Conservation (phyloP, 2,329 filamentous ascomycete genomes). For the Ascochyta koolunga region DNA sequence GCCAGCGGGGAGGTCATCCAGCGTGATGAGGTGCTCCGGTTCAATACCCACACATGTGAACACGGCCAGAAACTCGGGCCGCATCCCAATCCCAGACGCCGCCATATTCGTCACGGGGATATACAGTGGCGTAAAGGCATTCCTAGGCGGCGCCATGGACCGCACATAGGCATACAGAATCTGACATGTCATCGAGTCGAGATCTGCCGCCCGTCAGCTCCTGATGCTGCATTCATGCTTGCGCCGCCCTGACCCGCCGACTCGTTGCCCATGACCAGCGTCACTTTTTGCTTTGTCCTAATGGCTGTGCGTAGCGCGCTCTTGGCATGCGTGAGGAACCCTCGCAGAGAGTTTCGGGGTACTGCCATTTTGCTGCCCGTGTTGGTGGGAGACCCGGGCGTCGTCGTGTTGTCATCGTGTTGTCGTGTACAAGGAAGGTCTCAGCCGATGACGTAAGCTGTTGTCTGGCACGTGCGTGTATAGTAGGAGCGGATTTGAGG, state of each 20-base stretch:
- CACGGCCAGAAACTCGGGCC: slow-evolving; percentile 73
- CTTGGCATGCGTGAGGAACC: slow-evolving; percentile 55
- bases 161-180: slow-evolving; percentile 76
- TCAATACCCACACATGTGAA: slow-evolving; percentile 66
- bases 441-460: slow-evolving; percentile 13
- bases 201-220: slow-evolving; percentile 59
- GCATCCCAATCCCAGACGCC: slow-evolving; percentile 70
- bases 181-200: slow-evolving; percentile 79
- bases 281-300: slow-evolving; percentile 49
- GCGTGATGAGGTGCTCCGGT: slow-evolving; percentile 68
- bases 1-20: slow-evolving; percentile 63
- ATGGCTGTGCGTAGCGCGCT: slow-evolving; percentile 50
- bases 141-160: slow-evolving; percentile 59
- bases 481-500: background rate
- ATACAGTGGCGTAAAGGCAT: slow-evolving; percentile 60
- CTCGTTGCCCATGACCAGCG: slow-evolving; percentile 61
- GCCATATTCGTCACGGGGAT: slow-evolving; percentile 77
- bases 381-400: background rate
- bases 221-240: background rate
- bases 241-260: slow-evolving; percentile 51
- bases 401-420: too few relatives aligned
- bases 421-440: too few relatives aligned
- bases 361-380: slow-evolving; percentile 42
- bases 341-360: slow-evolving; percentile 54
- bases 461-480: slow-evolving; percentile 1